Percentiles rank a stretch among this genome's conserved stretches.
phyloP scores from a whole-genome alignment of 2,329 filamentous ascomycete species.

The Microsporum audouinii region DNA sequence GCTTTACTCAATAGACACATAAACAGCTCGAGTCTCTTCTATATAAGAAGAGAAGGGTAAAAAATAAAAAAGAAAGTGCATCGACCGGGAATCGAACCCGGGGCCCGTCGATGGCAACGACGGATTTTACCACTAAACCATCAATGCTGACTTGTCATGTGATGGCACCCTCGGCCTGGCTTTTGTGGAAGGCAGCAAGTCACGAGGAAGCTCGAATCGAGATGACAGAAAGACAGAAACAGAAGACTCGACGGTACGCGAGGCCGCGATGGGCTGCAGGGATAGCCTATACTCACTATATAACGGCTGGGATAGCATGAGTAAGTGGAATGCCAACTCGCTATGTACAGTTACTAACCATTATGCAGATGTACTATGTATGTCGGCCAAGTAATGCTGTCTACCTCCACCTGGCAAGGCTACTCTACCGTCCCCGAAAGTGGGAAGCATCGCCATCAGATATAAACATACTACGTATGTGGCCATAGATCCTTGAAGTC shows the following conservation, averaged over 20 bases:
- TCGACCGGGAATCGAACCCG: constrained; percentile 18
- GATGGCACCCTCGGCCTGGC: background rate
- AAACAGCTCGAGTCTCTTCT: too few species aligned
- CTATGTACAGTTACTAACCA: background rate
- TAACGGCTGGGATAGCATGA: too few species aligned
- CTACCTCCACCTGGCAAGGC: background rate
- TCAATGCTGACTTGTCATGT: constrained; percentile 17
- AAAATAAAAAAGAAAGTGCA: constrained; percentile 20
- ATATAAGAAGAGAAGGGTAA: background rate
- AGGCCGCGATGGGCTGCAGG: too few species aligned
- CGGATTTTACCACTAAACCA: constrained; percentile 46
- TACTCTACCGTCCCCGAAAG: background rate
- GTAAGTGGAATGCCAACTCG: too few species aligned
- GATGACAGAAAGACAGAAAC: too few species aligned
- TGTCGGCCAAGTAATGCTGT: background rate
- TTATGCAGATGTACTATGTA: background rate
- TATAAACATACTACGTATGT: too few species aligned
- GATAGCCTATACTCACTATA: too few species aligned
- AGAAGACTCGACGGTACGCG: too few species aligned
- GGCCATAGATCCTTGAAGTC: background rate
- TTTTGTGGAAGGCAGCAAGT: background rate
- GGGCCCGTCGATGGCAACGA: constrained; percentile 45
- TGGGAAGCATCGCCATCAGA: background rate
- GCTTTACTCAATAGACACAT: too few species aligned
- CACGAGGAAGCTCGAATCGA: too few species aligned